These are phyloP conservation scores for Hymenoscyphus scutula DNA, from an alignment of 2,329 filamentous ascomycete species.

Conservation along the genomic window DNA sequence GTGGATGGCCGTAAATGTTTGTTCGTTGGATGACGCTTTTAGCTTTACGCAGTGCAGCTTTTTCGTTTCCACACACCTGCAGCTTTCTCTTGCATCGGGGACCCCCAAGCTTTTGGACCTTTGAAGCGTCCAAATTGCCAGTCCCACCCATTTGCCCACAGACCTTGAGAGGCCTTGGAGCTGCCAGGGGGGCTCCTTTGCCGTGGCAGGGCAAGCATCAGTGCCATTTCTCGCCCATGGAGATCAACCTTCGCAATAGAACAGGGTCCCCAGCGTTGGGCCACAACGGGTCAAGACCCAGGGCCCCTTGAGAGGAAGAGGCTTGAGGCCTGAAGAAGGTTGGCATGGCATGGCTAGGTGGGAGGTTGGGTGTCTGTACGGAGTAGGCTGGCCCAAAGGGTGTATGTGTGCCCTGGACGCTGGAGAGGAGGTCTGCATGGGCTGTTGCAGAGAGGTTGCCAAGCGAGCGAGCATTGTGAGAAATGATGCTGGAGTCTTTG, in stretches of 20 bases:
- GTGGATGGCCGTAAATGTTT: slow-evolving; percentile 26
- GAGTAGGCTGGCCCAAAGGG: not conserved
- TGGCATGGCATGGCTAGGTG: too few species aligned
- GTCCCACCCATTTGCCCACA: slow-evolving; percentile 32
- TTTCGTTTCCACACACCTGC: slow-evolving; percentile 21
- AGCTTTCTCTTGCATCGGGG: slow-evolving; percentile 22
- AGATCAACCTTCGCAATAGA: slow-evolving; percentile 1
- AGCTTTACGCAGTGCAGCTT: slow-evolving; percentile 22
- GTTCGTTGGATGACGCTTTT: slow-evolving; percentile 30
- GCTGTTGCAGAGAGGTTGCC: not conserved
- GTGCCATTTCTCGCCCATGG: not conserved
- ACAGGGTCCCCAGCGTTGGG: slow-evolving; percentile 8
- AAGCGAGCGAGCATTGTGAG: not conserved
- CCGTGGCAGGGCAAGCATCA: slow-evolving; percentile 9
- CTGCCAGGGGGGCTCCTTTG: slow-evolving; percentile 7
- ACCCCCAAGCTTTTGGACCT: slow-evolving; percentile 28
- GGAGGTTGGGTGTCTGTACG: slow-evolving; percentile 10
- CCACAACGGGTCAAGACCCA: slow-evolving; percentile 20
- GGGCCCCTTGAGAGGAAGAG: slow-evolving; percentile 10
- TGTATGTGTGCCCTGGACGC: not conserved
- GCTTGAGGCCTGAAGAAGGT: slow-evolving; percentile 7
- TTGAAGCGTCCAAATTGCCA: slow-evolving; percentile 23
- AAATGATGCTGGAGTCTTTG: not conserved
- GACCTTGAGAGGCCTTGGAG: slow-evolving; percentile 30
- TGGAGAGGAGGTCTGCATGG: not conserved